Conservation (phyloP, 495 filamentous ascomycete genomes). For the Saxophila tyrrhenica region DNA sequence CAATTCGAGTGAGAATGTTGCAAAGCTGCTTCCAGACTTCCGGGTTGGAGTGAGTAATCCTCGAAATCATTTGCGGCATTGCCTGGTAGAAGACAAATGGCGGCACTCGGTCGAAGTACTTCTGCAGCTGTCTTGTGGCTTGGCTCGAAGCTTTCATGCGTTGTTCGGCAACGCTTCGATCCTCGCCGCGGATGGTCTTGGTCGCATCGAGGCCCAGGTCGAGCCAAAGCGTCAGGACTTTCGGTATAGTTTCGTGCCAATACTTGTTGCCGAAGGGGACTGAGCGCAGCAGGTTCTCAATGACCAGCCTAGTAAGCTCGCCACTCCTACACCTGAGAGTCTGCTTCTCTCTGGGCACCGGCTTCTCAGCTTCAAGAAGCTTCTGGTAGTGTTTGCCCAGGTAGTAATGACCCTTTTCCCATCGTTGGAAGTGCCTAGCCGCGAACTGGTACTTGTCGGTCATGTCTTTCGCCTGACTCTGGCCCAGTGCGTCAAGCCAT, state of each 20-base stretch:
- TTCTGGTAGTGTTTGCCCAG: constrained; percentile 97
- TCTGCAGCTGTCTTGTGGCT: constrained; percentile 60
- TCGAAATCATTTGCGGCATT: constrained; percentile 79
- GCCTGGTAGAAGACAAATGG: constrained; percentile 86
- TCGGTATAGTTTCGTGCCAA: constrained; percentile 82
- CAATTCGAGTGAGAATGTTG: constrained; percentile 69
- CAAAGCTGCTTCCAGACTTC: constrained; percentile 65
- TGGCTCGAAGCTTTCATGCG: constrained; percentile 55
- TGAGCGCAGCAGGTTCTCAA: constrained; percentile 85
- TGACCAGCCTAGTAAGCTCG: constrained; percentile 75
- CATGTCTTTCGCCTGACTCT: constrained; percentile 69
- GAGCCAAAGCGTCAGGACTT: constrained; percentile 84
- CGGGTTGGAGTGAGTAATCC: constrained; percentile 74
- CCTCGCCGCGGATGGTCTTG: constrained; percentile 32
- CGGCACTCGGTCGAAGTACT: constrained; percentile 63
- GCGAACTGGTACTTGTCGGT: constrained; percentile 70
- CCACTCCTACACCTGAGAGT: constrained; percentile 51
- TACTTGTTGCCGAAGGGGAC: constrained; percentile 85
- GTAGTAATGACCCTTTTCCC: constrained; percentile 97
- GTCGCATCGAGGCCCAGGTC: constrained; percentile 71
- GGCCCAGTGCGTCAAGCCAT: constrained; percentile 87
- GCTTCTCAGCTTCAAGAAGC: constrained; percentile 77
- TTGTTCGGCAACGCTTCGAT: constrained; percentile 37
- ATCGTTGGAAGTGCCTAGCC: constrained; percentile 48
- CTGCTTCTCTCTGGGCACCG: constrained; percentile 56